Evolutionary conservation across 2,329 filamentous ascomycete genomes (phyloP).

Genomic region (Trichoderma semiorbis): DNA sequence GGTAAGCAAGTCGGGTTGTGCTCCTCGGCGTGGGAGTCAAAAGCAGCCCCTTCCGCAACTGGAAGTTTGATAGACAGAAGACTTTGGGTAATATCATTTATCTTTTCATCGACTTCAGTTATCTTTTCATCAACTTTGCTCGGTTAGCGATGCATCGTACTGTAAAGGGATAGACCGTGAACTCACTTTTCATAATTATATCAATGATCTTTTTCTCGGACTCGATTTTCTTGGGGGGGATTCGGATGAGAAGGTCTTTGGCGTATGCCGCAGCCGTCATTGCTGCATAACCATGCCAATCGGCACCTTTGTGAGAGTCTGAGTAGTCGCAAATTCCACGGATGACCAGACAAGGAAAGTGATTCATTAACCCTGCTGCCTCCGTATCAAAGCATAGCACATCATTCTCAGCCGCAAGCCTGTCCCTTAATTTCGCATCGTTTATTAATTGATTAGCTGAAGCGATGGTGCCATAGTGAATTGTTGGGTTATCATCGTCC

Average conservation of each 20-base stretch:
- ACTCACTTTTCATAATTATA: background rate
- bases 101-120: background rate
- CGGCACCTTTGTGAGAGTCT: slow-evolving; percentile 16
- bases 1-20: background rate
- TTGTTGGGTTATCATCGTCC: background rate
- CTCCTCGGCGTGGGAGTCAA: background rate
- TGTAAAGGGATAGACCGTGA: slow-evolving; percentile 11
- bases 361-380: background rate
- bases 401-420: background rate
- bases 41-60: background rate
- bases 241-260: slow-evolving; percentile 21
- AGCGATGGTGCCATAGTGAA: slow-evolving; percentile 2
- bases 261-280: slow-evolving; percentile 30
- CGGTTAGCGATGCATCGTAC: background rate
- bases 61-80: background rate
- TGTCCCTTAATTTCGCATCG: background rate
- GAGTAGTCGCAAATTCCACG: slow-evolving; percentile 31
- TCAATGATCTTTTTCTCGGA: background rate
- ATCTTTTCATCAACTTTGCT: background rate
- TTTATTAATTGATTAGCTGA: background rate
- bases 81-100: background rate
- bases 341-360: slow-evolving; percentile 32
- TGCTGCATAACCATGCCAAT: slow-evolving; percentile 36
- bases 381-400: slow-evolving; percentile 9
- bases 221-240: background rate